Percentiles rank a stretch among this genome's conserved stretches.
These are phyloP conservation scores for Boletus rubescentipes DNA, from an alignment of 768 basidiomycete genomes.

Conservation along the genomic window DNA sequence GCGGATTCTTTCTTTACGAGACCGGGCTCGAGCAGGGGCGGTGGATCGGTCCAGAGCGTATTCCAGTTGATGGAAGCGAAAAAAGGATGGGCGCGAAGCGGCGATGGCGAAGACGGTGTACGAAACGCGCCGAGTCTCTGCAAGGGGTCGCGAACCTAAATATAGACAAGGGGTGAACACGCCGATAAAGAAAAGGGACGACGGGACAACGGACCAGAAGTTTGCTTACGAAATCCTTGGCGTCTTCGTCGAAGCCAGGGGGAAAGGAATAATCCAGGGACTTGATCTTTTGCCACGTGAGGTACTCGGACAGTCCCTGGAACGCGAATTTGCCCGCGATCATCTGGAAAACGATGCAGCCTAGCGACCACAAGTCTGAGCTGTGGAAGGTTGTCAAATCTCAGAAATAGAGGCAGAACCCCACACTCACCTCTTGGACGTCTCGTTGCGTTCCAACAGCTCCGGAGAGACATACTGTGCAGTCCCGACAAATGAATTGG, in stretches of 20 bases:
- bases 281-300: slow-evolving; percentile 95
- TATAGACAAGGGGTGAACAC: slow-evolving; percentile 23
- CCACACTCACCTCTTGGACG: slow-evolving; percentile 65
- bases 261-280: slow-evolving; percentile 85
- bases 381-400: slow-evolving; percentile 36
- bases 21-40: slow-evolving; percentile 59
- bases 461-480: slow-evolving; percentile 91
- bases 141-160: slow-evolving; percentile 54
- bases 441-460: slow-evolving; percentile 70
- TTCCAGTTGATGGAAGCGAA: slow-evolving; percentile 60
- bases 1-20: slow-evolving; percentile 48
- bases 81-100: slow-evolving; percentile 62
- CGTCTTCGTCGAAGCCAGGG: slow-evolving; percentile 77
- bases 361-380: slow-evolving; percentile 94
- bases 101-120: slow-evolving; percentile 37
- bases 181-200: not conserved
- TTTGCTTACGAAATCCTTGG: slow-evolving; percentile 73
- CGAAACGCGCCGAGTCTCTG: slow-evolving; percentile 58
- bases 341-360: slow-evolving; percentile 93
- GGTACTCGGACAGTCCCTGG: slow-evolving; percentile 85
- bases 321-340: slow-evolving; percentile 91
- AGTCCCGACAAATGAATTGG: slow-evolving; percentile 83
- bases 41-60: slow-evolving; percentile 61
- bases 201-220: slow-evolving; percentile 60
- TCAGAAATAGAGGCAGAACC: not conserved